A percentile compares a stretch with the other conserved stretches of the same genome.
phyloP scores from a whole-genome alignment of 768 basidiomycete species.

The Kwoniella sp. region DNA sequence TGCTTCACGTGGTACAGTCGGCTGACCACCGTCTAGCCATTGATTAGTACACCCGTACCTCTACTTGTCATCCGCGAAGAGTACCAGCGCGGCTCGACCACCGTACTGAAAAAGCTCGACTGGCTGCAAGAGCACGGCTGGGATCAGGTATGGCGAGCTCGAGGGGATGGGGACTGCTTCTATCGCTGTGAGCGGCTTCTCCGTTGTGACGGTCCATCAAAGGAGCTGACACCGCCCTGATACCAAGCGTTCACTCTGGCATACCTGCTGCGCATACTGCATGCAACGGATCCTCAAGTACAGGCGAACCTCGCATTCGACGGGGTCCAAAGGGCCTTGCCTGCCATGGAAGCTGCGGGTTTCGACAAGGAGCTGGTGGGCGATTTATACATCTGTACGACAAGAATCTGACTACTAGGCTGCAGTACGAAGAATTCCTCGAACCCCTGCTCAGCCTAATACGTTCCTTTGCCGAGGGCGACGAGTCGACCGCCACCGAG shows the following conservation, averaged over 20 bases:
- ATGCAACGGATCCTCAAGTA: slow-evolving; percentile 52
- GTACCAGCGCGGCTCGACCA: slow-evolving; percentile 35
- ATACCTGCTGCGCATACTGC: slow-evolving; percentile 68
- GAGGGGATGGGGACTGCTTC: slow-evolving; percentile 79
- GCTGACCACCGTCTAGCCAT: slow-evolving; percentile 24
- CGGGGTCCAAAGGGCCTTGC: slow-evolving; percentile 56
- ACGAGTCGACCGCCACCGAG: slow-evolving; percentile 22
- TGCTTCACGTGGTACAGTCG: neutral
- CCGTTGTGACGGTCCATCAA: neutral
- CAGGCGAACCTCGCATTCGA: slow-evolving; percentile 58
- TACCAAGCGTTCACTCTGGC: slow-evolving; percentile 71
- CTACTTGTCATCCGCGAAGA: slow-evolving; percentile 44
- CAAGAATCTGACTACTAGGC: neutral
- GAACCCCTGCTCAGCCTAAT: slow-evolving; percentile 61
- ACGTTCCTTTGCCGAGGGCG: slow-evolving; percentile 38
- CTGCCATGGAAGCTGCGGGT: slow-evolving; percentile 58
- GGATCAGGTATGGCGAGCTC: slow-evolving; percentile 62
- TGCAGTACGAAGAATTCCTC: slow-evolving; percentile 61
- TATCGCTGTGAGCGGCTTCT: slow-evolving; percentile 65
- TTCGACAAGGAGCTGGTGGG: slow-evolving; percentile 67
- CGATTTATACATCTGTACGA: neutral
- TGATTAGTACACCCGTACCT: slow-evolving; percentile 49
- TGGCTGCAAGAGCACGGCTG: slow-evolving; percentile 64
- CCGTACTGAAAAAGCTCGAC: slow-evolving; percentile 71
- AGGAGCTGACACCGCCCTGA: neutral